Evolutionary conservation across 257 asterid genomes (phyloP), one percentile per base, ranked within the genome.

Genomic region (Penstemon newberryi): DNA sequence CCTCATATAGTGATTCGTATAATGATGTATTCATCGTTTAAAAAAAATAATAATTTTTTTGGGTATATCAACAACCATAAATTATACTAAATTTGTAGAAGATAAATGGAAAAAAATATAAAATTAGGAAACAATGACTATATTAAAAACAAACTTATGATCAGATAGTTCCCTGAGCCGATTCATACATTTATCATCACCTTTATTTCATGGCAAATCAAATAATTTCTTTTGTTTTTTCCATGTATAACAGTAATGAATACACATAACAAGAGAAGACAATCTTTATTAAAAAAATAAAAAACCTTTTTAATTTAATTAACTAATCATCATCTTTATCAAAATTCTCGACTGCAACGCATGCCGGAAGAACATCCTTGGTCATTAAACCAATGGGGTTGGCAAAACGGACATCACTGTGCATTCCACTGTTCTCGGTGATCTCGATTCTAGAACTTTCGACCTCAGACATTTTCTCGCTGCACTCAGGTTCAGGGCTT

Each of bases 371-470:
- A 6, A 71, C 8, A 4, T 19, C 4, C 8, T 15, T 3, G 1
- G 78, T 70, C 73, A 66, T 73, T 77, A 79, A 84, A 3, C 82
- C 82, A 5, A 84, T 65, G 5, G 83, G 79, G 49, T 81, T 84
- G 4, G 81, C 85, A 6, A 40, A 67, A 19, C 87, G 80, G 4
- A 39, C 50, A 3, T 36, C 25, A 2, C 65, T 61, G 15, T 44
- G 18, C 9, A 79, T 47, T 0, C 89, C 89, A 39, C 40, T 68
- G 66, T 81, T 77, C 4, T 65, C 41, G 0, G 82, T 81, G 81
- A 78, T 60, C 0, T 46, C 38, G 10, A 84, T 51, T 8, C 77
- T 72, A 5, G 83, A 75, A 15, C 15, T 70, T 19, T 57, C 66
- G 8, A 25, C 1, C 4, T 51, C 60, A 0, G 8, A 7, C 61